A percentile compares a stretch with the other conserved stretches of the same genome.
phyloP scores from a whole-genome alignment of 768 basidiomycete genomes.

The Amanita thiersii region DNA sequence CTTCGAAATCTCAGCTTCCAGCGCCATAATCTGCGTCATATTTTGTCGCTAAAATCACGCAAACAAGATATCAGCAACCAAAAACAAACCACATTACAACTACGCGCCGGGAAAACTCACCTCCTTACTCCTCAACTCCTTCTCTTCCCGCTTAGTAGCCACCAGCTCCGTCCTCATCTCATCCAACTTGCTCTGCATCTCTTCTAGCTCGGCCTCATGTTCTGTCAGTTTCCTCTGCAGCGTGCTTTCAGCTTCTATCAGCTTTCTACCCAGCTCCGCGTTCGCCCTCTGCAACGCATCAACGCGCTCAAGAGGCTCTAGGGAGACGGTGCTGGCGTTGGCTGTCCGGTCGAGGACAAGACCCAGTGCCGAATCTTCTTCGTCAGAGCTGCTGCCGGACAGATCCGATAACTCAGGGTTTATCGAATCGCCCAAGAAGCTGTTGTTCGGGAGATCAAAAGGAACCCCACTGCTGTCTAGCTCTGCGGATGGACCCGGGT shows the following conservation, averaged over 20 bases:
- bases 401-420: constrained; percentile 3
- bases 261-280: constrained; percentile 63
- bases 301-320: constrained; percentile 65
- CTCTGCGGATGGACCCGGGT: constrained; percentile 3
- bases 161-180: constrained; percentile 71
- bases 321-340: constrained; percentile 55
- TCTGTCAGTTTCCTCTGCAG: constrained; percentile 60
- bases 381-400: constrained; percentile 26
- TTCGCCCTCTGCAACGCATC: constrained; percentile 71
- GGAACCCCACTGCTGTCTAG: constrained; percentile 5
- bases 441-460: neutral
- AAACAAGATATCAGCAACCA: constrained; percentile 6
- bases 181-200: constrained; percentile 69
- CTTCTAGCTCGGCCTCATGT: constrained; percentile 79
- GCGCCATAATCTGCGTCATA: constrained; percentile 52
- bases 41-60: constrained; percentile 44
- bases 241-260: constrained; percentile 66
- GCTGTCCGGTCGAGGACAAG: constrained; percentile 54
- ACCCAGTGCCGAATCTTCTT: constrained; percentile 45
- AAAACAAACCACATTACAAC: constrained; percentile 1
- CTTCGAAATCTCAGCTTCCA: constrained; percentile 77
- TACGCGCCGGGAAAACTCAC: constrained; percentile 27
- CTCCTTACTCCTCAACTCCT: constrained; percentile 85
- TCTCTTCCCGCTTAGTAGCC: constrained; percentile 83
- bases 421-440: neutral